Conservation (phyloP, 2,329 filamentous ascomycete species). For the Aspergillus persii region DNA sequence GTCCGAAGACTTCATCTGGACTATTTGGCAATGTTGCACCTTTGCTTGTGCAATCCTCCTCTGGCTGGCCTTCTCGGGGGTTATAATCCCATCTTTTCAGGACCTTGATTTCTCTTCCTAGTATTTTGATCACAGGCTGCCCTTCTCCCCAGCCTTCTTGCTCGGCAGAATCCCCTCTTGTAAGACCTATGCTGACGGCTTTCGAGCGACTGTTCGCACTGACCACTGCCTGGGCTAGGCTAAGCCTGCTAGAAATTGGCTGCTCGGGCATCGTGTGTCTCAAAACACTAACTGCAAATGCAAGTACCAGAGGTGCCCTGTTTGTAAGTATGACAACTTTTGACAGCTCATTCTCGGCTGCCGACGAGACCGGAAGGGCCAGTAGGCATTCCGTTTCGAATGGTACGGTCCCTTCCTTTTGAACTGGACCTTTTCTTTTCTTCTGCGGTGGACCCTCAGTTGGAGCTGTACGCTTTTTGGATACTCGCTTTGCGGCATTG, state of each 20-base stretch:
- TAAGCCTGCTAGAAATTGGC: conserved; percentile 77
- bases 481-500: conserved; percentile 56
- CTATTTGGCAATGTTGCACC: neutral
- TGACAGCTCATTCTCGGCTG: conserved; percentile 58
- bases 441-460: conserved; percentile 37
- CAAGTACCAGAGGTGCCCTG: conserved; percentile 75
- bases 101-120: conserved; percentile 72
- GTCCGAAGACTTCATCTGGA: conserved; percentile 15
- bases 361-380: conserved; percentile 29
- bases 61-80: conserved; percentile 48
- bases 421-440: conserved; percentile 30
- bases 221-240: conserved; percentile 78
- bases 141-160: conserved; percentile 72
- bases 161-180: conserved; percentile 62
- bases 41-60: conserved; percentile 9
- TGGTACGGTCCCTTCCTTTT: conserved; percentile 20
- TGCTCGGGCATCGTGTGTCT: conserved; percentile 83
- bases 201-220: conserved; percentile 77
- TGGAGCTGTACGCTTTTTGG: conserved; percentile 53
- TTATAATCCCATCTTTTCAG: conserved; percentile 76
- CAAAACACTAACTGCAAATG: conserved; percentile 71
- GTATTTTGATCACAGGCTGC: conserved; percentile 68
- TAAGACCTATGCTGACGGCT: conserved; percentile 71
- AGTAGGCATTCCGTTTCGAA: conserved; percentile 35
- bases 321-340: conserved; percentile 67